Evolutionary conservation across 2,329 filamentous ascomycete genomes (phyloP).

Genomic region (Trichoderma afroharzianum): DNA sequence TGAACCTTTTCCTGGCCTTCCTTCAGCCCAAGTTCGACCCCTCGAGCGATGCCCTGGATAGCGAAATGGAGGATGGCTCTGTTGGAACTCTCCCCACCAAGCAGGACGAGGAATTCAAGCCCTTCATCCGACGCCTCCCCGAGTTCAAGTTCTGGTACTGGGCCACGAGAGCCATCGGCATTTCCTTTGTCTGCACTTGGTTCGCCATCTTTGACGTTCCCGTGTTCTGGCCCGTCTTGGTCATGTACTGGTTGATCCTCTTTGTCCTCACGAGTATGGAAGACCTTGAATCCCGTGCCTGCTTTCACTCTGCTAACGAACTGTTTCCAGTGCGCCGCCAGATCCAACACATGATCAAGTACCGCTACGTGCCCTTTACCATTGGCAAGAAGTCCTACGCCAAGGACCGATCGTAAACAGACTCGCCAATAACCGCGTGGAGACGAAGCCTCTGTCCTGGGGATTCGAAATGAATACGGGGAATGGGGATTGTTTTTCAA

Average conservation of each 20-base stretch:
- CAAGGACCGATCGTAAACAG: constrained; percentile 52
- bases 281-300: no score
- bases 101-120: constrained; percentile 94
- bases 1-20: constrained; percentile 98
- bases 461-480: background rate
- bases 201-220: constrained; percentile 93
- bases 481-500: background rate
- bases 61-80: constrained; percentile 91
- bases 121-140: constrained; percentile 90
- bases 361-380: constrained; percentile 93
- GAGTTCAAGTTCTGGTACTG: constrained; percentile 99
- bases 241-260: constrained; percentile 98
- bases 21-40: constrained; percentile 98
- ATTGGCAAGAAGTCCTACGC: constrained; percentile 82
- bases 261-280: constrained; percentile 93
- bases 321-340: constrained; percentile 81
- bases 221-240: constrained; percentile 97
- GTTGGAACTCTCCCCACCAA: constrained; percentile 83
- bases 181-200: constrained; percentile 86
- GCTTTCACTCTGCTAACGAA: background rate
- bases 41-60: constrained; percentile 84
- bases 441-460: background rate
- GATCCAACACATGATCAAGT: constrained; percentile 99
- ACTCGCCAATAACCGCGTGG: background rate
- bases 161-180: constrained; percentile 79